phyloP scores from a whole-genome alignment of 106 monocot genomes.

The Posidonia australis region DNA sequence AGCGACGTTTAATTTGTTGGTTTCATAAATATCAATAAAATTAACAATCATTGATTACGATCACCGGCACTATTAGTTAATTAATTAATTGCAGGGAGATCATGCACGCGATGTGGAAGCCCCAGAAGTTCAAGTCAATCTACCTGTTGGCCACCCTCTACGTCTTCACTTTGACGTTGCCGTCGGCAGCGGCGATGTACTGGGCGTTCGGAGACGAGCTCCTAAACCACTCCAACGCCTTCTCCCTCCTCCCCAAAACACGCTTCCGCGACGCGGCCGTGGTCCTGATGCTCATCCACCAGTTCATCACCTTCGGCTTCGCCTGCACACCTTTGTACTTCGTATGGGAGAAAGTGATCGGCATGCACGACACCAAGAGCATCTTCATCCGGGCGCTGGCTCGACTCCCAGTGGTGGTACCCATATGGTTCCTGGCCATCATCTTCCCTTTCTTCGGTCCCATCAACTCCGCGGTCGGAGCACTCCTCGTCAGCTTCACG shows the following conservation, averaged over 20 bases:
- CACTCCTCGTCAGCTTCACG: conserved; percentile 63
- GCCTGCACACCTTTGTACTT: conserved; percentile 91
- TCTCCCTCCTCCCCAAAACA: conserved; percentile 57
- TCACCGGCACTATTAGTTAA: neutral
- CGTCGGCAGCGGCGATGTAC: conserved; percentile 58
- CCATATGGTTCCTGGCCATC: conserved; percentile 69
- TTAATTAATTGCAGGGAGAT: conserved; percentile 44
- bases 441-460: conserved; percentile 83
- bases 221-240: conserved; percentile 59
- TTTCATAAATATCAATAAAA: no score
- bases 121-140: conserved; percentile 63
- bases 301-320: conserved; percentile 97
- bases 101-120: conserved; percentile 96
- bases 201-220: conserved; percentile 66
- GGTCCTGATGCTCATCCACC: conserved; percentile 85
- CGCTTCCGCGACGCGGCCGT: conserved; percentile 63
- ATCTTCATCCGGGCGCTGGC: conserved; percentile 44
- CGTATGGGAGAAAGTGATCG: conserved; percentile 89
- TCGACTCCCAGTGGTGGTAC: conserved; percentile 53
- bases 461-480: conserved; percentile 70
- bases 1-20: no score
- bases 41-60: neutral
- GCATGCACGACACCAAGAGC: conserved; percentile 73
- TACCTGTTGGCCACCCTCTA: conserved; percentile 59
- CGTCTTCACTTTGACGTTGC: conserved; percentile 61